Evolutionary conservation across 768 basidiomycete genomes (phyloP).

Genomic region (Coprinopsis cinerea): DNA sequence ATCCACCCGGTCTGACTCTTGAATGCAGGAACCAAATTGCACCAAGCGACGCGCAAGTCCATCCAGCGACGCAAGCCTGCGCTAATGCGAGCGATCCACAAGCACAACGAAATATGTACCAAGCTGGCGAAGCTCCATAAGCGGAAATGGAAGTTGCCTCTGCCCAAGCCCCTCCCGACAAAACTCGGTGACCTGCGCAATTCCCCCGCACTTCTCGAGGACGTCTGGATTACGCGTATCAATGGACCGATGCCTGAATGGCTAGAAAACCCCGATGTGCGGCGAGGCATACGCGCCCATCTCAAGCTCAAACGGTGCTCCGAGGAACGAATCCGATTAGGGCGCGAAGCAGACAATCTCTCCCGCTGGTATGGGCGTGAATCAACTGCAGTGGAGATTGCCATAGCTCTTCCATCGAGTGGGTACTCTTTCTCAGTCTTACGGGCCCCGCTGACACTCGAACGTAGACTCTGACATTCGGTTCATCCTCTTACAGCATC

Average conservation of each 20-base stretch:
- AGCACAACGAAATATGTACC: slow-evolving; percentile 16
- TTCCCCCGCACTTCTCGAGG: slow-evolving; percentile 25
- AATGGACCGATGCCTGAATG: neutral
- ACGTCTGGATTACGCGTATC: slow-evolving; percentile 24
- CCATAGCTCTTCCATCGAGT: neutral
- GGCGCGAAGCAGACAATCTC: slow-evolving; percentile 1
- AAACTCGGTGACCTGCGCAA: slow-evolving; percentile 22
- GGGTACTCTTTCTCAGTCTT: too few relatives aligned
- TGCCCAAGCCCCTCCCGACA: slow-evolving; percentile 26
- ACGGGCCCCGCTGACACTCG: too few relatives aligned
- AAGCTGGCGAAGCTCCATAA: slow-evolving; percentile 17
- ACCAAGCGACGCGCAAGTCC: slow-evolving; percentile 21
- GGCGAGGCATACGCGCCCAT: neutral
- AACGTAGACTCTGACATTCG: too few relatives aligned
- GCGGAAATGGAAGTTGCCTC: slow-evolving; percentile 21
- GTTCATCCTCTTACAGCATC: too few relatives aligned
- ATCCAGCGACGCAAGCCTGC: slow-evolving; percentile 27
- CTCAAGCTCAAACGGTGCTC: neutral
- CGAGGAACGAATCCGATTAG: neutral
- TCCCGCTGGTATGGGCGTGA: neutral
- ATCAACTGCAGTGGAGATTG: neutral
- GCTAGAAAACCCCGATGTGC: neutral
- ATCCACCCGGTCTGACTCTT: too few relatives aligned
- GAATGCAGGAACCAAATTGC: slow-evolving; percentile 19
- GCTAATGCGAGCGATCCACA: slow-evolving; percentile 22